Evolutionary conservation across 2,329 filamentous ascomycete genomes (phyloP).

Genomic region (Phaeosphaeria sp.): DNA sequence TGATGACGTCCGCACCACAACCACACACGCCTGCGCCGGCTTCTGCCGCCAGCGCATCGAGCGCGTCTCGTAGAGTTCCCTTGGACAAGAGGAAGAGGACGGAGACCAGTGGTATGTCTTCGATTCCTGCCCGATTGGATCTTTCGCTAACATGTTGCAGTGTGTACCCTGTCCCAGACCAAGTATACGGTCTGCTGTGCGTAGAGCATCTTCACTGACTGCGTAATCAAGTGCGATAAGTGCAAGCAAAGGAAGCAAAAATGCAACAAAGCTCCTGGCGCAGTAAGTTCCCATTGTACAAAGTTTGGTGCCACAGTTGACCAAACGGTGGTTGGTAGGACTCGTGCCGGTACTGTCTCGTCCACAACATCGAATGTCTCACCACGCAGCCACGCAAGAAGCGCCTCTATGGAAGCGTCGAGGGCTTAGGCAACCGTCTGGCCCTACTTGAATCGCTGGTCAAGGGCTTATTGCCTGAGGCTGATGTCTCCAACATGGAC

Average conservation of each 20-base stretch:
- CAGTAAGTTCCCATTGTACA: background rate
- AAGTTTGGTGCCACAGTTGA: too few relatives aligned
- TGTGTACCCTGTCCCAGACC: too few relatives aligned
- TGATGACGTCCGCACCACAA: constrained; percentile 8
- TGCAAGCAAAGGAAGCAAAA: constrained; percentile 56
- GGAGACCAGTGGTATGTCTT: constrained; percentile 35
- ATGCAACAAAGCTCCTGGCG: constrained; percentile 49
- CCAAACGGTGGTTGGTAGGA: constrained; percentile 25
- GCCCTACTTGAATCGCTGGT: constrained; percentile 54
- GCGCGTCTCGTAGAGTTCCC: constrained; percentile 47
- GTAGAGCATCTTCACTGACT: too few relatives aligned
- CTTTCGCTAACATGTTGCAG: too few relatives aligned
- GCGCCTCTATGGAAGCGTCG: constrained; percentile 53
- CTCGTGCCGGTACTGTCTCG: constrained; percentile 52
- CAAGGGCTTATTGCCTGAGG: constrained; percentile 53
- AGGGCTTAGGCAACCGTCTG: constrained; percentile 51
- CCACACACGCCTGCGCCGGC: constrained; percentile 12
- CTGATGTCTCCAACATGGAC: constrained; percentile 52
- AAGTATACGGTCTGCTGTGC: too few relatives aligned
- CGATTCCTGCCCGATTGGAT: too few relatives aligned
- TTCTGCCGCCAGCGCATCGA: constrained; percentile 13
- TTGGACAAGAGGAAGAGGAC: constrained; percentile 55
- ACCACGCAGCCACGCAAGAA: constrained; percentile 56
- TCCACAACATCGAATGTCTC: constrained; percentile 51
- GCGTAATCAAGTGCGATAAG: too few relatives aligned